Evolutionary conservation across 257 asterid species (phyloP), one percentile per base, ranked within the genome.

Genomic region (Leptodermis oblonga): DNA sequence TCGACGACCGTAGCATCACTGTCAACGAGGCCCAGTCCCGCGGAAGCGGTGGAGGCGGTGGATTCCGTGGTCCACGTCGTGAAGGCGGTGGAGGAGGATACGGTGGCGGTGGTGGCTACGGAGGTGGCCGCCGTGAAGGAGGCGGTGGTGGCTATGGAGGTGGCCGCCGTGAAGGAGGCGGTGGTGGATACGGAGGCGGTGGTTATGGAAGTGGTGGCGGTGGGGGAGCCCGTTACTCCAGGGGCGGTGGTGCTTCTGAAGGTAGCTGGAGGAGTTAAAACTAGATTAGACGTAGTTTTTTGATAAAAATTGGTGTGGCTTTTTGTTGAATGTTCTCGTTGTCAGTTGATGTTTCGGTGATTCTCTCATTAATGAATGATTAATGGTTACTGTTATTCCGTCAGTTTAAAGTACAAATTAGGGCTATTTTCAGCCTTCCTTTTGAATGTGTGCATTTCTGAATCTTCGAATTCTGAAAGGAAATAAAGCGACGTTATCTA

Each of bases 1-100:
- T 93, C 8, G 99, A 90, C 22, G 99, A 96, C 1, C 92, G 96
- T 4, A 90, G 69, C 71, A 93, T 93, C 62, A 90, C 99, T 6
- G 97, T 90, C 30, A 90, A 90, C 59, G 97, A 92, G 28, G 45
- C 42, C 23, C 43, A 60, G 26, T 60, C 43, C 33, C 26, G 43
- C 15, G n/a, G 43, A 22, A 13, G 20, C 10, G 43, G 23, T 0
- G 42, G 45, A 37, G 60, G 60, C 15, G 61, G 61, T 7, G 61
- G 39, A 48, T 14, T 48, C 54, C 6, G 54, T 15, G 55, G 39
- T 34, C 39, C 4, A 34, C 39, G 33, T 15, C 61, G 33, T 23
- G 61, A 31, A 22, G 61, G 61, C 5, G 59, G 59, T 6, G 59
- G 59, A 1, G 11, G 23, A 2, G 61, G 61, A 52, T 26, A 30